phyloP scores from a whole-genome alignment of 2,329 filamentous ascomycete species.

The Sordariomycetes sp. region DNA sequence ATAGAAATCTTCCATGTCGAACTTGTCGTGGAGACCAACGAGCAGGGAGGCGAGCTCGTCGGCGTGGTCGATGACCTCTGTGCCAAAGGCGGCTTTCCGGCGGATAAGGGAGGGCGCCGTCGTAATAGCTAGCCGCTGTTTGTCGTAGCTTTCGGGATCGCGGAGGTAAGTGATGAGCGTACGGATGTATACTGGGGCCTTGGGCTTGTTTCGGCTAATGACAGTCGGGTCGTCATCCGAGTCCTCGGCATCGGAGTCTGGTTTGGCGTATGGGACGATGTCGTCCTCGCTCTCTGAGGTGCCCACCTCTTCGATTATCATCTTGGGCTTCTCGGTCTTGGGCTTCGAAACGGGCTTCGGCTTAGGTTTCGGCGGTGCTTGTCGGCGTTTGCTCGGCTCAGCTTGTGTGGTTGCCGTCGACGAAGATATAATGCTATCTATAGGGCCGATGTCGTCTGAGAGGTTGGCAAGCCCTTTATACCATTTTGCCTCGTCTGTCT shows the following conservation, averaged over 20 bases:
- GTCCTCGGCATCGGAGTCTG: conserved; percentile 80
- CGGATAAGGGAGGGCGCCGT: conserved; percentile 74
- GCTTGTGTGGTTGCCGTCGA: conserved; percentile 5
- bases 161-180: conserved; percentile 71
- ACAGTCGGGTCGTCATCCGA: conserved; percentile 88
- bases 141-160: conserved; percentile 75
- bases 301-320: conserved; percentile 57
- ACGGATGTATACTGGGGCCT: conserved; percentile 80
- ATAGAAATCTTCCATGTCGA: conserved; percentile 68
- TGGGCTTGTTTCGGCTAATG: conserved; percentile 71
- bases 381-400: conserved; percentile 5
- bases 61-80: conserved; percentile 74
- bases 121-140: conserved; percentile 66
- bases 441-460: conserved; percentile 50
- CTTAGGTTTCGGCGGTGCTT: conserved; percentile 15
- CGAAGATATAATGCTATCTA: conserved; percentile 32
- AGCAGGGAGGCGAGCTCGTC: conserved; percentile 70
- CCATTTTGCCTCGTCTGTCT: conserved; percentile 61
- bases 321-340: conserved; percentile 20
- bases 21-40: conserved; percentile 75
- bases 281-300: conserved; percentile 54
- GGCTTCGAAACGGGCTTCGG: conserved; percentile 13
- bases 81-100: conserved; percentile 79
- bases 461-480: conserved; percentile 57
- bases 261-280: conserved; percentile 70